Evolutionary conservation across 2,329 filamentous ascomycete species (phyloP).

Genomic region (Penicillium sumatraense): DNA sequence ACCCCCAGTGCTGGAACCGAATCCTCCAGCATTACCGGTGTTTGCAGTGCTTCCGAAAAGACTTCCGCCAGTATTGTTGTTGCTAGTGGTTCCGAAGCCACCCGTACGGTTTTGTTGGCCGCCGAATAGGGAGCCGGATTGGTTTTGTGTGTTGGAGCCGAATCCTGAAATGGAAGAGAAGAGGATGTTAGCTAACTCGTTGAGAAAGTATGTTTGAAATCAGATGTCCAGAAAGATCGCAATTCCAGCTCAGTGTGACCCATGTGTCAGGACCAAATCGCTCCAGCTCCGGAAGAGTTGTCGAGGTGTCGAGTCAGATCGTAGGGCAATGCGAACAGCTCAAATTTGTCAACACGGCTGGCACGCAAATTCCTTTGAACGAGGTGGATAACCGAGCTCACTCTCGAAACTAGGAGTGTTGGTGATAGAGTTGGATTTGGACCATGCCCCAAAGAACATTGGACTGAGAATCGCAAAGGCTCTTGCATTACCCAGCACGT

Average conservation of each 20-base stretch:
- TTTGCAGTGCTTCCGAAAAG: conserved; percentile 38
- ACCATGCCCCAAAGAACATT: conserved; percentile 17
- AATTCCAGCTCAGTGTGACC: conserved; percentile 5
- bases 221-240: conserved; percentile 8
- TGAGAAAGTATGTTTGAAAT: background rate
- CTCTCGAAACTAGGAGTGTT: too few species aligned
- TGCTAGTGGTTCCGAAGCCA: conserved; percentile 36
- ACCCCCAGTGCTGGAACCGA: conserved; percentile 26
- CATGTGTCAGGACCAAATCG: conserved; percentile 12
- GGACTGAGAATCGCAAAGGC: conserved; percentile 28
- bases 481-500: conserved; percentile 35
- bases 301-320: background rate
- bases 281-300: background rate
- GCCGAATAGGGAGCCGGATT: conserved; percentile 43
- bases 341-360: background rate
- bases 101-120: conserved; percentile 33
- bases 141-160: conserved; percentile 38
- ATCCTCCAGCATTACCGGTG: conserved; percentile 34
- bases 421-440: too few species aligned
- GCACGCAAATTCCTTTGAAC: too few species aligned
- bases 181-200: conserved; percentile 23
- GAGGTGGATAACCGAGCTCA: too few species aligned
- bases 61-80: conserved; percentile 28
- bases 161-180: conserved; percentile 36
- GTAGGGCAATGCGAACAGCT: background rate